A percentile compares a stretch with the other conserved stretches of the same genome.
These are phyloP conservation scores for Candida khao-thaluensis DNA, from an alignment of 805 yeast genomes.

Conservation along the genomic window DNA sequence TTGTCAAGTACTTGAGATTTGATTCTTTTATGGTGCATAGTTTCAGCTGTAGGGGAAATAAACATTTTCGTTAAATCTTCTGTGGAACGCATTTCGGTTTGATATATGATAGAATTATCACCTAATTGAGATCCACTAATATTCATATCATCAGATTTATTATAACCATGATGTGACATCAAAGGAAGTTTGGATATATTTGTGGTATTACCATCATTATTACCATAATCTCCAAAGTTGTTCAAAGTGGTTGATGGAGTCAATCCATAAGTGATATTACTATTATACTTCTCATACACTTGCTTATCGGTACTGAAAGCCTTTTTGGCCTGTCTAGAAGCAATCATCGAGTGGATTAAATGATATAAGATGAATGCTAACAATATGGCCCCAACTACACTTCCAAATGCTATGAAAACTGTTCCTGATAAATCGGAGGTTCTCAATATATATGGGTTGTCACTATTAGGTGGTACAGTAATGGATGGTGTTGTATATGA, in stretches of 20 bases:
- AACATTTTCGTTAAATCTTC: constrained; percentile 53
- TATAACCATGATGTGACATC: constrained; percentile 22
- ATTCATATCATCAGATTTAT: constrained; percentile 17
- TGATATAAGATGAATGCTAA: constrained; percentile 54
- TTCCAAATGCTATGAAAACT: constrained; percentile 79
- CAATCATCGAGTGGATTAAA: constrained; percentile 43
- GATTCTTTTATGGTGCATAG: constrained; percentile 48
- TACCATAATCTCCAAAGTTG: constrained; percentile 6
- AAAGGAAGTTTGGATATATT: constrained; percentile 37
- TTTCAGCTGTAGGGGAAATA: constrained; percentile 79
- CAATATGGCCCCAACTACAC: constrained; percentile 59
- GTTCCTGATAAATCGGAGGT: constrained; percentile 66
- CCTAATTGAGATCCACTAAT: constrained; percentile 22
- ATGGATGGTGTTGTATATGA: constrained; percentile 47
- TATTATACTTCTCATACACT: constrained; percentile 25
- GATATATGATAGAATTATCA: constrained; percentile 35
- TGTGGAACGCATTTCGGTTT: constrained; percentile 31
- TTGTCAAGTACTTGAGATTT: constrained; percentile 23
- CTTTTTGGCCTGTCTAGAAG: constrained; percentile 53
- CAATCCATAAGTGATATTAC: constrained; percentile 18
- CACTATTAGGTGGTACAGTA: constrained; percentile 54
- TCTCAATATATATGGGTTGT: constrained; percentile 64
- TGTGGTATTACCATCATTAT: constrained; percentile 5
- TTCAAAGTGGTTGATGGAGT: constrained; percentile 23
- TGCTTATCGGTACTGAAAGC: constrained; percentile 34